A percentile compares a stretch with the other conserved stretches of the same genome.
These are phyloP conservation scores for Pseudopithomyces maydicus DNA, from an alignment of 2,329 filamentous ascomycete species.

Conservation along the genomic window DNA sequence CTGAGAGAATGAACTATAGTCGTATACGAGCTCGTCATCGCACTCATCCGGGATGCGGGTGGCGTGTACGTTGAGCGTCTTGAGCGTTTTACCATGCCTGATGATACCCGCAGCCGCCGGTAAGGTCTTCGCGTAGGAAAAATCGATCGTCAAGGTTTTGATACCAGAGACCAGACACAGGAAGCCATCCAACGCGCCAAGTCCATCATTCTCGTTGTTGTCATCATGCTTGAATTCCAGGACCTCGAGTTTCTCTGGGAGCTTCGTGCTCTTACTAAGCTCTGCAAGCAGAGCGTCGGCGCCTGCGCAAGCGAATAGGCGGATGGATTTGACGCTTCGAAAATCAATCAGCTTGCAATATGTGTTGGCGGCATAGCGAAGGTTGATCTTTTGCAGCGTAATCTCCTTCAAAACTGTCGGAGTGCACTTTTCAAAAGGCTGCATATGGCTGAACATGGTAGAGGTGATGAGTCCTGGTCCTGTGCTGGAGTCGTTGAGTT, in stretches of 20 bases:
- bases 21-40: constrained; percentile 52
- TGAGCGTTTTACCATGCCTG: constrained; percentile 53
- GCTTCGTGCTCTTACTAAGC: constrained; percentile 50
- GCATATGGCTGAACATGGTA: constrained; percentile 53
- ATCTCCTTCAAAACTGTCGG: constrained; percentile 52
- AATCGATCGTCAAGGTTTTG: constrained; percentile 50
- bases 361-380: constrained; percentile 54
- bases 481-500: constrained; percentile 54
- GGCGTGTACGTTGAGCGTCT: constrained; percentile 52
- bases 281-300: constrained; percentile 54
- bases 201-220: constrained; percentile 53
- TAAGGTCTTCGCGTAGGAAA: constrained; percentile 47
- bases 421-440: constrained; percentile 53
- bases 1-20: constrained; percentile 49
- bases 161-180: constrained; percentile 53
- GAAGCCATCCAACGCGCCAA: constrained; percentile 55
- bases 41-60: constrained; percentile 40
- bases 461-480: constrained; percentile 53
- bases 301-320: constrained; percentile 51
- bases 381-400: constrained; percentile 51
- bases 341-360: constrained; percentile 56
- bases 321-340: constrained; percentile 47
- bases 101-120: constrained; percentile 51
- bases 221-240: constrained; percentile 56
- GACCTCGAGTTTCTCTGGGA: constrained; percentile 52